phyloP scores from a whole-genome alignment of 331 rosid genomes.

The Quercus phellos region DNA sequence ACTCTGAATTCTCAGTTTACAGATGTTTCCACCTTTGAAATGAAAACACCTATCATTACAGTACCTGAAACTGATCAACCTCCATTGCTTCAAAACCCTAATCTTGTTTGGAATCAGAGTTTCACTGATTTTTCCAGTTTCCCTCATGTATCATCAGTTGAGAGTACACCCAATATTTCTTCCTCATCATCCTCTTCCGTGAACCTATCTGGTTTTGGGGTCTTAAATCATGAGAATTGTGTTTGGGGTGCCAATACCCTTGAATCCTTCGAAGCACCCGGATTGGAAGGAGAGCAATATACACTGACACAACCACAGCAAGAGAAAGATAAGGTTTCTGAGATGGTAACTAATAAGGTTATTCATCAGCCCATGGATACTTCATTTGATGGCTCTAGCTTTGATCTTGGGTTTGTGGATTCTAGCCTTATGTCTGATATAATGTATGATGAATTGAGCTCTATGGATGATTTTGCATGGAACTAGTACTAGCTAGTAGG shows the following conservation, averaged over 20 bases:
- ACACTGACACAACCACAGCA: constrained; percentile 16
- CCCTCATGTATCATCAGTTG: constrained; percentile 1
- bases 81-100: constrained; percentile 21
- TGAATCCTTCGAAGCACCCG: constrained; percentile 21
- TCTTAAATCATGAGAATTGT: constrained; percentile 16
- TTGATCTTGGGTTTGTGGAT: constrained; percentile 62
- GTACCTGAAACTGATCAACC: constrained; percentile 9
- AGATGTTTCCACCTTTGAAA: constrained; percentile 20
- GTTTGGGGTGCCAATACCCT: constrained; percentile 28
- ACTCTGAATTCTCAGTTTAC: constrained; percentile 17
- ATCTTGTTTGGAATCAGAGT: not conserved
- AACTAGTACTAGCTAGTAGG: constrained; percentile 17
- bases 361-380: constrained; percentile 12
- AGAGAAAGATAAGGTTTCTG: constrained; percentile 30
- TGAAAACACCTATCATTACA: constrained; percentile 10
- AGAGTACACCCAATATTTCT: constrained; percentile 17
- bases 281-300: constrained; percentile 11
- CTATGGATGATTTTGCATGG: constrained; percentile 61
- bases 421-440: constrained; percentile 48
- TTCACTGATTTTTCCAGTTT: constrained; percentile 8
- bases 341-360: constrained; percentile 12
- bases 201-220: constrained; percentile 18
- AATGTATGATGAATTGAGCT: constrained; percentile 36
- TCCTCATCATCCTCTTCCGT: constrained; percentile 31
- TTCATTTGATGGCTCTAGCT: constrained; percentile 34